These are phyloP conservation scores for Clausena lansium DNA, from an alignment of 345 rosid species.

Conservation along the genomic window DNA sequence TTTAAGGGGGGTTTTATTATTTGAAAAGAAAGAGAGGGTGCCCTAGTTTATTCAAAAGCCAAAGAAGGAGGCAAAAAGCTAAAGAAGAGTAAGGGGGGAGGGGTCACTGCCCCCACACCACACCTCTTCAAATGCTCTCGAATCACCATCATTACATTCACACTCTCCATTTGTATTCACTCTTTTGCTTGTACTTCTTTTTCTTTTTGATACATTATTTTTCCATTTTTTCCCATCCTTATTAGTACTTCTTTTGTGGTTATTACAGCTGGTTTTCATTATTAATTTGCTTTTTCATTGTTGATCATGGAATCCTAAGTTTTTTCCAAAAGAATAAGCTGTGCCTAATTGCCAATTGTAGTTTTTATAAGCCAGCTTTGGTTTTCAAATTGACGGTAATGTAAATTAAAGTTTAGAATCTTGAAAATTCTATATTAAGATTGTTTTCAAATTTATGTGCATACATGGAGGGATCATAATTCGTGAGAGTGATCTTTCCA, in stretches of 20 bases:
- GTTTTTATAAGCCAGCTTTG: neutral
- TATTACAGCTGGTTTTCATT: slow-evolving; percentile 10
- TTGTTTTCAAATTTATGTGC: neutral
- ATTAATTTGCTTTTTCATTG: neutral
- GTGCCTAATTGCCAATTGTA: neutral
- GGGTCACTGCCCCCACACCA: neutral
- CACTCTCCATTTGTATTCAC: neutral
- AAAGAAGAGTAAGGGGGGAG: slow-evolving; percentile 12
- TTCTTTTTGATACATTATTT: neutral
- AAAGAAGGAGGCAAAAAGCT: neutral
- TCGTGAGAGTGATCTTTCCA: neutral
- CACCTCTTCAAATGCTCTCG: neutral
- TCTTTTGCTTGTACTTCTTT: neutral
- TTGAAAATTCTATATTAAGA: neutral
- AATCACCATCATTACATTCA: slow-evolving; percentile 23
- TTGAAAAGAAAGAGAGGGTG: neutral
- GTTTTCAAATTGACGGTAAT: neutral
- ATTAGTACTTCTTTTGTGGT: neutral
- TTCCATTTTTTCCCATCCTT: neutral
- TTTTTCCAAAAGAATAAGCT: neutral
- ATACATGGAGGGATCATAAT: neutral
- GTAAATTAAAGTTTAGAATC: neutral
- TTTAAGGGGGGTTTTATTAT: neutral
- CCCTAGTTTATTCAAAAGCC: slow-evolving; percentile 11
- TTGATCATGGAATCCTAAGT: slow-evolving; percentile 15